Evolutionary conservation across 306 rosid species (phyloP).

Genomic region (Acacia melanoxylon): DNA sequence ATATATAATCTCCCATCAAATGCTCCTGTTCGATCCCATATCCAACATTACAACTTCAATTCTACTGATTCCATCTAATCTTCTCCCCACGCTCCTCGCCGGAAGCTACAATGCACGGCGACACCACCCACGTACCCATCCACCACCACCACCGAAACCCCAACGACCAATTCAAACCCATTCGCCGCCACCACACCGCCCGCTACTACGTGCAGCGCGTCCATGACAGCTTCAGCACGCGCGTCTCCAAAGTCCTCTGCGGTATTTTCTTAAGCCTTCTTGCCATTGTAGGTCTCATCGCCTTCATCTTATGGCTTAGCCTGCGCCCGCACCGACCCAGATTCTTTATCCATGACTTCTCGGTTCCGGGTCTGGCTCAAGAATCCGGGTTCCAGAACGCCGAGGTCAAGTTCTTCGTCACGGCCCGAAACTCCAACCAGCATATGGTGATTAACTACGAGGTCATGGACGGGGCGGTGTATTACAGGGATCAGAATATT

Average conservation of each 20-base stretch:
- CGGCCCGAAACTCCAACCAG: constrained; percentile 77
- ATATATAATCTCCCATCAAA: neutral
- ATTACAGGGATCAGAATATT: constrained; percentile 57
- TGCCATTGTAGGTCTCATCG: constrained; percentile 49
- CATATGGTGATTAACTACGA: constrained; percentile 64
- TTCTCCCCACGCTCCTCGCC: neutral
- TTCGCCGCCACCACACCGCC: constrained; percentile 61
- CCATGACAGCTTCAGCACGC: constrained; percentile 75
- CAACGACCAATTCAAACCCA: constrained; percentile 29
- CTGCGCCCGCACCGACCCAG: constrained; percentile 92
- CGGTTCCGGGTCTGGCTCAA: constrained; percentile 58
- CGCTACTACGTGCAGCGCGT: constrained; percentile 72
- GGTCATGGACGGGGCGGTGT: constrained; percentile 54
- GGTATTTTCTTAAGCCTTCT: constrained; percentile 62
- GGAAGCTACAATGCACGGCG: constrained; percentile 37
- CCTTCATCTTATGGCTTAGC: constrained; percentile 82
- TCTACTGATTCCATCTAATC: neutral
- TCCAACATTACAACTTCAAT: neutral
- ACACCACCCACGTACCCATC: constrained; percentile 41
- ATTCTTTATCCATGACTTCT: constrained; percentile 57
- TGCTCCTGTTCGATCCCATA: neutral
- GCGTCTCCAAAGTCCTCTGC: constrained; percentile 68
- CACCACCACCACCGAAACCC: constrained; percentile 21
- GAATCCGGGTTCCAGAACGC: constrained; percentile 50
- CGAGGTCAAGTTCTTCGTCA: constrained; percentile 41